Conservation (phyloP, 345 rosid species). For the Mangifera indica region DNA sequence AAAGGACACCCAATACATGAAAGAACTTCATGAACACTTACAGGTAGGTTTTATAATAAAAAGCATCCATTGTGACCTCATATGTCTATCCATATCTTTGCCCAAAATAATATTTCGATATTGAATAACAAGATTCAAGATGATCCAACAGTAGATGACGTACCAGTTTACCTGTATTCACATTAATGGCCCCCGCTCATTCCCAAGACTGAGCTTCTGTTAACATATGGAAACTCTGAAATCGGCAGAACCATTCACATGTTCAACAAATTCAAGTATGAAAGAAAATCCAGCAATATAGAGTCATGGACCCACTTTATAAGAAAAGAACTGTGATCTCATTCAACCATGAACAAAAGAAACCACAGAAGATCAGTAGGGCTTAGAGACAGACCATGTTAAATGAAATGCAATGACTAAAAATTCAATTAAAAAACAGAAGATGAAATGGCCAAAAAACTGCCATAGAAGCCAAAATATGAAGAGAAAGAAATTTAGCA, state of each 20-base stretch:
- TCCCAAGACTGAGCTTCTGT: neutral
- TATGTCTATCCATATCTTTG: neutral
- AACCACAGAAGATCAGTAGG: neutral
- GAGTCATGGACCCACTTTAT: neutral
- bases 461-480: neutral
- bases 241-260: conserved; percentile 10
- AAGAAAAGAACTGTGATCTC: neutral
- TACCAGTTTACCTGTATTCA: neutral
- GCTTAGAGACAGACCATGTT: neutral
- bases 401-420: neutral
- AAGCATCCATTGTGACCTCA: neutral
- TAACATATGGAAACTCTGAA: neutral
- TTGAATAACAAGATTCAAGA: neutral
- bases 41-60: neutral
- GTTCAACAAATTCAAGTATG: neutral
- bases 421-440: neutral
- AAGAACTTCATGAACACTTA: neutral
- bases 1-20: neutral
- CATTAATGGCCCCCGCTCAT: neutral
- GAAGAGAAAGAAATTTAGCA: neutral
- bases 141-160: neutral
- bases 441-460: neutral
- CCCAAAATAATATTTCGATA: neutral
- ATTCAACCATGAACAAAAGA: neutral
- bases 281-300: neutral